These are phyloP conservation scores for Dioscorea dumetorum DNA, from an alignment of 106 monocot genomes.

Conservation along the genomic window DNA sequence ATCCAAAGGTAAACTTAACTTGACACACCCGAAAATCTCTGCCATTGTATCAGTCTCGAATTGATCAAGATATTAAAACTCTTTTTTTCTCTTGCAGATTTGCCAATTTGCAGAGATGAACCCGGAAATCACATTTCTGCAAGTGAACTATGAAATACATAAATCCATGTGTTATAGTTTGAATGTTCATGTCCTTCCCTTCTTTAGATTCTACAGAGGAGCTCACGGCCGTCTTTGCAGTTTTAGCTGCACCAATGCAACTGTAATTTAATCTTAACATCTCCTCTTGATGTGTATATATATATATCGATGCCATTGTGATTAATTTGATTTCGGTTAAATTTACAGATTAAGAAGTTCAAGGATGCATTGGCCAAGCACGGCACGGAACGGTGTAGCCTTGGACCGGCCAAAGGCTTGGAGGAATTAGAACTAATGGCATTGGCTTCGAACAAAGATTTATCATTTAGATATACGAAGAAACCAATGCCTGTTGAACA, in stretches of 20 bases:
- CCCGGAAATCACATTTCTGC: constrained; percentile 71
- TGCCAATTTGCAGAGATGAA: constrained; percentile 85
- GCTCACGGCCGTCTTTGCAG: constrained; percentile 81
- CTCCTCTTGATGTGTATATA: too few species aligned
- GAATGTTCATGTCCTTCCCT: constrained; percentile 90
- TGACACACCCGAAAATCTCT: not conserved
- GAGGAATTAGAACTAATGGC: constrained; percentile 83
- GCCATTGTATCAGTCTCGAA: too few species aligned
- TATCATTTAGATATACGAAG: constrained; percentile 48
- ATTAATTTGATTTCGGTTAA: too few species aligned
- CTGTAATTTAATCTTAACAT: constrained; percentile 34
- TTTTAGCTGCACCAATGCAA: constrained; percentile 97
- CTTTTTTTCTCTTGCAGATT: constrained; percentile 37
- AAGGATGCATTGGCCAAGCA: constrained; percentile 89
- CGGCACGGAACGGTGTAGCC: constrained; percentile 60
- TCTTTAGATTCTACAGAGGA: constrained; percentile 94
- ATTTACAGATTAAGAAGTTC: constrained; percentile 88
- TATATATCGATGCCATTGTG: too few species aligned
- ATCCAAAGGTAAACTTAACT: constrained; percentile 55
- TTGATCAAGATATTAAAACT: too few species aligned
- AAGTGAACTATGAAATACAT: constrained; percentile 84
- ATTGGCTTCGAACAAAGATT: constrained; percentile 72
- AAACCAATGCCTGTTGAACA: constrained; percentile 6
- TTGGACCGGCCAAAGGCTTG: constrained; percentile 79
- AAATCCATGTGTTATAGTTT: constrained; percentile 93